A percentile compares a stretch with the other conserved stretches of the same genome.
These are phyloP conservation scores for Geranium brycei DNA, from an alignment of 345 rosid species.

Conservation along the genomic window DNA sequence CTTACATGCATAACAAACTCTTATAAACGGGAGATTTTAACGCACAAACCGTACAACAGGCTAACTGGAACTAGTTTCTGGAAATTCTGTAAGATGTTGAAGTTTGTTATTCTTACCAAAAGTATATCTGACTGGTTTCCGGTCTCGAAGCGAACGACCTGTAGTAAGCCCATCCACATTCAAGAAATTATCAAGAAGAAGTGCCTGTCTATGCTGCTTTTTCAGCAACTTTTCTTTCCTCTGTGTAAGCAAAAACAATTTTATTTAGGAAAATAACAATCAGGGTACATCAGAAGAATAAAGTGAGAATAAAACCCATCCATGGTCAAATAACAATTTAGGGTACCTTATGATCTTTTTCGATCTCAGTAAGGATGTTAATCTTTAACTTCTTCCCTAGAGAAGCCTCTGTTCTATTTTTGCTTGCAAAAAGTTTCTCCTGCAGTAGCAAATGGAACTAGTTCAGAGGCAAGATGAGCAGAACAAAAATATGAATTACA, in stretches of 20 bases:
- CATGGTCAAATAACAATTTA: not conserved
- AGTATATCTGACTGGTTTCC: slow-evolving; percentile 90
- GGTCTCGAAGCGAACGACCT: slow-evolving; percentile 85
- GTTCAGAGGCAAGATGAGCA: slow-evolving; percentile 1
- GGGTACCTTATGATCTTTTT: slow-evolving; percentile 84
- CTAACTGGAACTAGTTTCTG: not conserved
- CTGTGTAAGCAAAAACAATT: slow-evolving; percentile 20
- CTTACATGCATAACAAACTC: not conserved
- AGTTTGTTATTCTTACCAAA: slow-evolving; percentile 46
- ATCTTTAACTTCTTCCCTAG: slow-evolving; percentile 79
- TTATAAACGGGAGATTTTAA: not conserved
- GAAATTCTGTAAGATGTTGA: not conserved
- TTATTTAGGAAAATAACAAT: not conserved
- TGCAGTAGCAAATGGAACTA: slow-evolving; percentile 24
- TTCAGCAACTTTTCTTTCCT: slow-evolving; percentile 77
- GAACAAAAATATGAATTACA: not conserved
- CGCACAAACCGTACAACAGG: not conserved
- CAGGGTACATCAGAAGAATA: not conserved
- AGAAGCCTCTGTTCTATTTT: slow-evolving; percentile 77
- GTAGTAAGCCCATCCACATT: slow-evolving; percentile 58
- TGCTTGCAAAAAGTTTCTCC: slow-evolving; percentile 82
- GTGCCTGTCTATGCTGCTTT: slow-evolving; percentile 87
- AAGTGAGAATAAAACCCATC: slow-evolving; percentile 5
- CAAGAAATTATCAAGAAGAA: slow-evolving; percentile 71
- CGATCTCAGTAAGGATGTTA: slow-evolving; percentile 95